These are phyloP conservation scores for Gelatoporia subvermispora DNA, from an alignment of 768 basidiomycete genomes.

Conservation along the genomic window DNA sequence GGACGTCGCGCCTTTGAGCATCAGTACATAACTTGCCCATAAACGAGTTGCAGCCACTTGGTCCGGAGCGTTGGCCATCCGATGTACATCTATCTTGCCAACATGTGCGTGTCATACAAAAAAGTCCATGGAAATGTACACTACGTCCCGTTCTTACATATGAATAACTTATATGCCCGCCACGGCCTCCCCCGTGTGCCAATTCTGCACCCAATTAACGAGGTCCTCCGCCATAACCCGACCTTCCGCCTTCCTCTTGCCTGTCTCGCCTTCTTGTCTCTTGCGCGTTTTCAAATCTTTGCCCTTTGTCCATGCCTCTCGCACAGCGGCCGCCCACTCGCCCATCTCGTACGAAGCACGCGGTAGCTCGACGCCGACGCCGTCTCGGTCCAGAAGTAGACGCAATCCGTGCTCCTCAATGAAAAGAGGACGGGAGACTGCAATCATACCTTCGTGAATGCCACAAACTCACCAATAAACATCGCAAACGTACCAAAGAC, in stretches of 20 bases:
- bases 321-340: constrained; percentile 59
- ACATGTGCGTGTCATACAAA: too few relatives aligned
- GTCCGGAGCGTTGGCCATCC: too few relatives aligned
- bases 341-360: constrained; percentile 66
- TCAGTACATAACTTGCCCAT: too few relatives aligned
- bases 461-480: background rate
- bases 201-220: constrained; percentile 44
- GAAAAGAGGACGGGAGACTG: constrained; percentile 75
- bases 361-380: constrained; percentile 65
- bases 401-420: constrained; percentile 78
- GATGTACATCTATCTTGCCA: too few relatives aligned
- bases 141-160: background rate
- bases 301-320: constrained; percentile 54
- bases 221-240: constrained; percentile 47
- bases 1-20: too few relatives aligned
- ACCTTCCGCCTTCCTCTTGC: constrained; percentile 39
- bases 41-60: too few relatives aligned
- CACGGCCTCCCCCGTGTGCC: constrained; percentile 14
- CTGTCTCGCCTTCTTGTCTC: constrained; percentile 34
- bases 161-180: background rate
- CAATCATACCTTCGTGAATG: background rate
- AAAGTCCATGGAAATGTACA: too few relatives aligned
- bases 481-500: constrained; percentile 50
- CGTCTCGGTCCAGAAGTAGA: constrained; percentile 55
- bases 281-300: constrained; percentile 41